These are phyloP conservation scores for Elaeis oleifera DNA, from an alignment of 202 grass and related monocot species.

Conservation along the genomic window DNA sequence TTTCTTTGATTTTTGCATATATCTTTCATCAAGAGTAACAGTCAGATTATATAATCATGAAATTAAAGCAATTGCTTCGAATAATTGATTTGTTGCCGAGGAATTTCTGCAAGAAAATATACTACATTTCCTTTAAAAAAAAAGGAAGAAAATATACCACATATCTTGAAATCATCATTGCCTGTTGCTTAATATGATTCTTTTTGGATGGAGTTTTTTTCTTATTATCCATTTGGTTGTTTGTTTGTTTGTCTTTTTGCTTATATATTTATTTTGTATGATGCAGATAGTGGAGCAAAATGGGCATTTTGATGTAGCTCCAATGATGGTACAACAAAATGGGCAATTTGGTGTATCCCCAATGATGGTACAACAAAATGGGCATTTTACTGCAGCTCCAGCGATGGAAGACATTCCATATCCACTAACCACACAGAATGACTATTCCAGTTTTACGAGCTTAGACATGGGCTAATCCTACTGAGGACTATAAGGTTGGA, in stretches of 20 bases:
- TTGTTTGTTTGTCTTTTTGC: neutral
- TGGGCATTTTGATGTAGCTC: constrained; percentile 45
- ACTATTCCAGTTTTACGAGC: constrained; percentile 71
- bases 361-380: constrained; percentile 59
- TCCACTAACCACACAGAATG: constrained; percentile 79
- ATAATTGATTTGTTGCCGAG: constrained; percentile 26
- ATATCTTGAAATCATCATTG: too few relatives aligned
- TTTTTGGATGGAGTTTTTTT: neutral
- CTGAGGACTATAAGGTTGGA: constrained; percentile 45
- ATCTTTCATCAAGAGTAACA: too few relatives aligned
- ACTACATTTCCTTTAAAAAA: neutral
- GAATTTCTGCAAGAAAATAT: constrained; percentile 85
- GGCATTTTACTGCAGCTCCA: constrained; percentile 79
- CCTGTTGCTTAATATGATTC: too few relatives aligned
- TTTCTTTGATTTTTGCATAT: too few relatives aligned
- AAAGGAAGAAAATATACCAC: neutral
- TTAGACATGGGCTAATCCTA: constrained; percentile 85
- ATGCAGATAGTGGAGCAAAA: constrained; percentile 86
- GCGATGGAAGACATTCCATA: constrained; percentile 59
- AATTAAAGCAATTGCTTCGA: neutral
- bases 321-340: constrained; percentile 56
- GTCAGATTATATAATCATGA: neutral
- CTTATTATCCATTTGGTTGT: neutral
- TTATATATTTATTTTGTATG: constrained; percentile 22
- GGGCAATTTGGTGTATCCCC: constrained; percentile 47